Evolutionary conservation across 306 rosid species (phyloP), one percentile per base, ranked within the genome.

Genomic region (Castanea crenata): DNA sequence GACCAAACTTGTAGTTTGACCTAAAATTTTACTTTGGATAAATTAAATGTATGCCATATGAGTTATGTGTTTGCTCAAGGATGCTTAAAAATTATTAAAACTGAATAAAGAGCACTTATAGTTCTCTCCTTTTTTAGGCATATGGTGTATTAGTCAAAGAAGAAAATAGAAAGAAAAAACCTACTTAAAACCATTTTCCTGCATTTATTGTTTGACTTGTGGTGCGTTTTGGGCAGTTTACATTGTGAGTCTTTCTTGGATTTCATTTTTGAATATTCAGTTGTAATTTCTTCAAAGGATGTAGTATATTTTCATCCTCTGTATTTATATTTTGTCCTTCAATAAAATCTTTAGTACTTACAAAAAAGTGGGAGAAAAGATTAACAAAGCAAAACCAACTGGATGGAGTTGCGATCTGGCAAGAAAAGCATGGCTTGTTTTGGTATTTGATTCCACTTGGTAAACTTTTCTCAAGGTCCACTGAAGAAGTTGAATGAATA

Each of bases 11-110:
- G 25, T 59, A 59, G 25, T 59, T 59, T 59, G 67, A 59, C 34
- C 31, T 49, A 49, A 49, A 62, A 62, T 62, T 62, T 12, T 25
- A 13, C 68, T 65, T 55, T 62, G 51, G 51, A 63, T 76, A 56
- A 69, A 70, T 55, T 68, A 56, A 83, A 31, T 5, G 61, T 13
- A 38, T 52, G n/a, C 41, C 74, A 54, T 54, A 38, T 23, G 44
- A 35, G 71, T 38, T 75, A 25, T 25, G 59, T 55, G 62, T 83
- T 70, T 52, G 18, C 51, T 75, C 34, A 15, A 5, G 54, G 71
- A 54, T 70, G 69, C 71, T 83, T 35, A 38, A 41, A 16, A 11
- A 18, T 57, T 21, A n/a, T 79, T 83, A 51, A 46, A 27, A 54
- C 55, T 59, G 74, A 74, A 34, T 35, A 61, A 25, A 38, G 72